These are phyloP conservation scores for Pythium chondricola DNA, from an alignment of 352 stramenopile species.

Conservation along the genomic window DNA sequence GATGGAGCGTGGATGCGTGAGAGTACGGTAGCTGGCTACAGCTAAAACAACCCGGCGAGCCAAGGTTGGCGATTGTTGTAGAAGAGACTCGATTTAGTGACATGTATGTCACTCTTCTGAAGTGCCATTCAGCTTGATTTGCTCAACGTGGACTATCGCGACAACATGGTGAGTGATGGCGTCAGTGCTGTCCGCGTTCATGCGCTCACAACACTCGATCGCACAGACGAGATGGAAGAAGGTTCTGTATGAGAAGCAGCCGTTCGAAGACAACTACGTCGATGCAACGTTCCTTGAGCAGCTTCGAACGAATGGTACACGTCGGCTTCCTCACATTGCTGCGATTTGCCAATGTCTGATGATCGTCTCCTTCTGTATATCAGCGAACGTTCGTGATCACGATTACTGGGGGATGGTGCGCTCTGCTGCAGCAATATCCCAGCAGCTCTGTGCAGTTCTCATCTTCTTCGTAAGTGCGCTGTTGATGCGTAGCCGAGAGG, in stretches of 20 bases:
- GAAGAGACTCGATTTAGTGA: background rate
- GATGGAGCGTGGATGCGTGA: no score
- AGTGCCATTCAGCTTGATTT: background rate
- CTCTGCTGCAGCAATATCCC: constrained; percentile 76
- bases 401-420: constrained; percentile 84
- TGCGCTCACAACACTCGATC: no score
- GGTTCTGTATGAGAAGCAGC: constrained; percentile 84
- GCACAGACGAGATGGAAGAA: constrained; percentile 61
- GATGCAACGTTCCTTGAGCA: constrained; percentile 86
- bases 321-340: background rate
- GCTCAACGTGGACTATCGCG: background rate
- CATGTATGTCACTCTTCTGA: background rate
- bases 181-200: no score
- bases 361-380: no score
- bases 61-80: background rate
- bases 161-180: constrained; percentile 6
- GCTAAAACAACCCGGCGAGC: background rate
- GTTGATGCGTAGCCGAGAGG: background rate
- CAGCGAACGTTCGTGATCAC: constrained; percentile 78
- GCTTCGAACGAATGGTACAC: constrained; percentile 82
- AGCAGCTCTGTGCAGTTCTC: constrained; percentile 85
- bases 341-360: no score
- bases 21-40: no score
- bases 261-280: constrained; percentile 89
- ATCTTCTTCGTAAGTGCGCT: constrained; percentile 77